Conservation (phyloP, 2,329 filamentous ascomycete genomes). For the Penicillium nordicum region DNA sequence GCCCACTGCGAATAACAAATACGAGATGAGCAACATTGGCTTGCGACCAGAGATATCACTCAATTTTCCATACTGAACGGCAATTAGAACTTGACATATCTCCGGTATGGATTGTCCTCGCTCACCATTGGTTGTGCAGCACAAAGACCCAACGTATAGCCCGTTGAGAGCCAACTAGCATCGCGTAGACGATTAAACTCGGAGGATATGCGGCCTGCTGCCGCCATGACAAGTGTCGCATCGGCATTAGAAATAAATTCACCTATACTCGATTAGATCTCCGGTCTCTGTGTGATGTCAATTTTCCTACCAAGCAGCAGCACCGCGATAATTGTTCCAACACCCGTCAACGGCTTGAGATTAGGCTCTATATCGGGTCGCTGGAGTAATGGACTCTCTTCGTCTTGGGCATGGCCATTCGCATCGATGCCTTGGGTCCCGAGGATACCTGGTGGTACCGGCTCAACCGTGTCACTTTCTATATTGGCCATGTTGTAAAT, state of each 20-base stretch:
- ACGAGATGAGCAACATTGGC: constrained; percentile 48
- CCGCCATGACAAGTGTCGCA: constrained; percentile 62
- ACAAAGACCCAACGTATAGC: constrained; percentile 51
- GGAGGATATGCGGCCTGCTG: constrained; percentile 60
- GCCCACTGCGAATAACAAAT: constrained; percentile 51
- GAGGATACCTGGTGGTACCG: neutral
- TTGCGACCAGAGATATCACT: constrained; percentile 59
- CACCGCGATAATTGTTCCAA: constrained; percentile 28
- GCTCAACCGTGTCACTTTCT: neutral
- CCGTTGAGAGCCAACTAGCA: constrained; percentile 58
- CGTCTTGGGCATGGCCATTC: constrained; percentile 7
- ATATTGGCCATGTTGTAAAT: constrained; percentile 8
- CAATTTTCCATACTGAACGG: constrained; percentile 51
- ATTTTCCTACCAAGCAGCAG: constrained; percentile 26
- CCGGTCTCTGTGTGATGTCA: neutral
- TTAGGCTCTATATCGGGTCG: neutral
- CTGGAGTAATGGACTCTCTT: constrained; percentile 19
- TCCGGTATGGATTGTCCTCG: neutral
- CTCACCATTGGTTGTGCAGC: constrained; percentile 54
- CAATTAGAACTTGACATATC: constrained; percentile 7
- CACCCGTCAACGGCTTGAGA: constrained; percentile 12
- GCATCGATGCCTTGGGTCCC: neutral
- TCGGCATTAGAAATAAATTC: constrained; percentile 67
- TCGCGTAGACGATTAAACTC: constrained; percentile 57
- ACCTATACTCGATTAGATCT: constrained; percentile 33